Evolutionary conservation across 2,329 filamentous ascomycete species (phyloP).

Genomic region (Fusarium chlamydosporum): DNA sequence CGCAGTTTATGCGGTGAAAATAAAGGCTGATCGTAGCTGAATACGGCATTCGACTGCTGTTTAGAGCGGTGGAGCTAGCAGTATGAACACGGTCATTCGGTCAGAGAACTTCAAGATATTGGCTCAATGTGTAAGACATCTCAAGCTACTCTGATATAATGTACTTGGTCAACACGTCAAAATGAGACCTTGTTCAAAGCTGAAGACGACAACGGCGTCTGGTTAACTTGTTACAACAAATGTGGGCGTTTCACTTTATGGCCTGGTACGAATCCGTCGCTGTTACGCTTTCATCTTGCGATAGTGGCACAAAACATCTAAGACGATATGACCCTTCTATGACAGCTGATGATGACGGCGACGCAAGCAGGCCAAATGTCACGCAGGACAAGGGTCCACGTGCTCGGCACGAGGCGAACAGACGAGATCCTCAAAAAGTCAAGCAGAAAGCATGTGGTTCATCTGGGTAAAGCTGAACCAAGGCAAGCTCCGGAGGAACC

Average conservation of each 20-base stretch:
- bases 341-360: background rate
- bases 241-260: conserved; percentile 7
- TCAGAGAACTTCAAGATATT: conserved; percentile 1
- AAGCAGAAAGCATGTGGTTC: conserved; percentile 9
- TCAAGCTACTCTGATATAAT: conserved; percentile 9
- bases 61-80: conserved; percentile 17
- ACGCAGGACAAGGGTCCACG: conserved; percentile 29
- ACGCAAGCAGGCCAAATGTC: conserved; percentile 27
- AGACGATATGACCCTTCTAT: conserved; percentile 1
- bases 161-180: conserved; percentile 12
- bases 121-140: conserved; percentile 12
- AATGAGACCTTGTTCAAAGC: conserved; percentile 9
- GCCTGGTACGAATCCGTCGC: conserved; percentile 8
- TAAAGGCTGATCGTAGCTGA: conserved; percentile 30
- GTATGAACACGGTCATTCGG: conserved; percentile 23
- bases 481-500: conserved; percentile 13
- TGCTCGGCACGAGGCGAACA: conserved; percentile 28
- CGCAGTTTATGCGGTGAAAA: conserved; percentile 26
- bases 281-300: conserved; percentile 1
- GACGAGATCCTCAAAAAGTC: background rate
- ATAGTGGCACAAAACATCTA: conserved; percentile 8
- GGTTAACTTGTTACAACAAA: background rate
- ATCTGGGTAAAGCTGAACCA: background rate
- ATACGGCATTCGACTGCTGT: conserved; percentile 4
- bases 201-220: conserved; percentile 1